phyloP scores from a whole-genome alignment of 2,329 filamentous ascomycete species.

The Alternaria triticimaculans region DNA sequence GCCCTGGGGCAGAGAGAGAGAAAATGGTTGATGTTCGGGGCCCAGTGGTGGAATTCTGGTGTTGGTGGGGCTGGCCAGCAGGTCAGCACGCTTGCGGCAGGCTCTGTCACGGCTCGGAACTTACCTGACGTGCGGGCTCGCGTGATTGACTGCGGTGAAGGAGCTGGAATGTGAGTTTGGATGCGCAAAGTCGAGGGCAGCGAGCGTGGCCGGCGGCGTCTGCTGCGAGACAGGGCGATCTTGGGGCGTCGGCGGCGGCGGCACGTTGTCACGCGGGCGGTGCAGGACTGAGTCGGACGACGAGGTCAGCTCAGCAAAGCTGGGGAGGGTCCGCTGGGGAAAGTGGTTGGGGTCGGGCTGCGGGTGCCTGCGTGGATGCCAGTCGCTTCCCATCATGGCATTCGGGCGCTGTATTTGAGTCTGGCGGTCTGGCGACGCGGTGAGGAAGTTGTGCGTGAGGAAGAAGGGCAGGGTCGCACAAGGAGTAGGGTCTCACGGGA shows the following conservation, averaged over 20 bases:
- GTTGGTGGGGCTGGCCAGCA: slow-evolving; percentile 16
- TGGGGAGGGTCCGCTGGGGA: slow-evolving; percentile 26
- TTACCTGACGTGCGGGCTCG: slow-evolving; percentile 25
- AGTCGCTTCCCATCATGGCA: slow-evolving; percentile 24
- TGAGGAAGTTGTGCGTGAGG: slow-evolving; percentile 1
- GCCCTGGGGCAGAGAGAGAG: slow-evolving; percentile 5
- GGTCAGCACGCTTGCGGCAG: slow-evolving; percentile 13
- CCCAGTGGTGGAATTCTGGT: slow-evolving; percentile 10
- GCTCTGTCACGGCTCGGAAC: background rate
- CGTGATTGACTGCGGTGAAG: slow-evolving; percentile 22
- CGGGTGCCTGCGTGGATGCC: slow-evolving; percentile 18
- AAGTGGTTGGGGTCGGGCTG: slow-evolving; percentile 14
- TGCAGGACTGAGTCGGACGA: slow-evolving; percentile 24
- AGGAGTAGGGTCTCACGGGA: slow-evolving; percentile 12
- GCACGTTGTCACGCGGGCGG: slow-evolving; percentile 18
- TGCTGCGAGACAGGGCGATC: slow-evolving; percentile 13
- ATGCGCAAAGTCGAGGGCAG: slow-evolving; percentile 6
- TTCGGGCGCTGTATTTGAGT: slow-evolving; percentile 3
- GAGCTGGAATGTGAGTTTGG: slow-evolving; percentile 2
- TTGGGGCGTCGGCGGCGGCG: slow-evolving; percentile 1
- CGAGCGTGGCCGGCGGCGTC: slow-evolving; percentile 5
- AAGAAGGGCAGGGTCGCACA: slow-evolving; percentile 13
- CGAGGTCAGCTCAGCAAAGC: slow-evolving; percentile 32
- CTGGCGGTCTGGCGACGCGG: slow-evolving; percentile 8
- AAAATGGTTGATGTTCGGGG: slow-evolving; percentile 12